Conservation (phyloP, 805 yeast species). For the Kluyveromyces lactis region DNA sequence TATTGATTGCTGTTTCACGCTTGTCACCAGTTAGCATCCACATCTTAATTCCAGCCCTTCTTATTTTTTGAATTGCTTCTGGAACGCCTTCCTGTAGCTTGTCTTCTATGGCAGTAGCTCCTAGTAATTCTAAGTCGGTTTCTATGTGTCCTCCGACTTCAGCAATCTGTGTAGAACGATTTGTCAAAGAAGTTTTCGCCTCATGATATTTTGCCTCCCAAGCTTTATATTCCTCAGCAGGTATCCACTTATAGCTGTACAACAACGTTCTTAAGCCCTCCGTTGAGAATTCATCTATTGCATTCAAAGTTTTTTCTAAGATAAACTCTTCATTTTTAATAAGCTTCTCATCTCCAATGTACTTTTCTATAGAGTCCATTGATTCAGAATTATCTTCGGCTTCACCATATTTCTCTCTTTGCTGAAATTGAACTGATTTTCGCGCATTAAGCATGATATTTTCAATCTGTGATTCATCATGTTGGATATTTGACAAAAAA, state of each 20-base stretch:
- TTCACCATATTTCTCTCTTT: conserved; percentile 43
- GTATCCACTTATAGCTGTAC: conserved; percentile 71
- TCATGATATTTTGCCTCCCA: conserved; percentile 65
- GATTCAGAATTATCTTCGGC: conserved; percentile 7
- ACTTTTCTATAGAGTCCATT: conserved; percentile 17
- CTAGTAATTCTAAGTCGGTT: conserved; percentile 55
- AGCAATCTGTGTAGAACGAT: conserved; percentile 62
- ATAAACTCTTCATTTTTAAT: conserved; percentile 67
- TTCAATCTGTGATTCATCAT: conserved; percentile 44
- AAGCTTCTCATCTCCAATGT: conserved; percentile 47
- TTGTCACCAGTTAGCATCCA: conserved; percentile 99
- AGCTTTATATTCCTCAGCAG: conserved; percentile 43
- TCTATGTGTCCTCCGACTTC: conserved; percentile 69
- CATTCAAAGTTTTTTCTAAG: conserved; percentile 77
- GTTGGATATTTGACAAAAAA: conserved; percentile 33
- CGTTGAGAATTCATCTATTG: conserved; percentile 87
- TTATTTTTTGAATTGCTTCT: conserved; percentile 82
- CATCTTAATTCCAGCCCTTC: conserved; percentile 87
- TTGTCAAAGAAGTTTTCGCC: conserved; percentile 68
- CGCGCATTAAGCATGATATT: conserved; percentile 46
- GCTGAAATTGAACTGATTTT: conserved; percentile 52
- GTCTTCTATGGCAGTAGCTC: conserved; percentile 97
- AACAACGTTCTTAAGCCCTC: conserved; percentile 89
- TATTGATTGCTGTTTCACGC: conserved; percentile 94
- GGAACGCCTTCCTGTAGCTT: conserved; percentile 96